phyloP scores from a whole-genome alignment of 495 filamentous ascomycete genomes.

The Bathelium albidoporum region DNA sequence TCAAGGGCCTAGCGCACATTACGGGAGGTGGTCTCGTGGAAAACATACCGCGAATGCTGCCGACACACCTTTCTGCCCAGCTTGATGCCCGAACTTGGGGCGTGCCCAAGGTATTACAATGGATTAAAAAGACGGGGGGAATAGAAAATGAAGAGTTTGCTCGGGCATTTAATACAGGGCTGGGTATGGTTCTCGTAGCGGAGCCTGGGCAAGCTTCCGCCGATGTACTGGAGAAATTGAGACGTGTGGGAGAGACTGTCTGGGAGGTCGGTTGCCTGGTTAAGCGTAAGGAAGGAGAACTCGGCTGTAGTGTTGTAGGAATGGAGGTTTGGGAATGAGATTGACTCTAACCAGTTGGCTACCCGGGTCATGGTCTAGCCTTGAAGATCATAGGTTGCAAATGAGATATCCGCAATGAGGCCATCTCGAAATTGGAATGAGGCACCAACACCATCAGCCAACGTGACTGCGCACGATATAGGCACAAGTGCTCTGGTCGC shows the following conservation, averaged over 20 bases:
- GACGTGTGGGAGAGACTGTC: conserved; percentile 62
- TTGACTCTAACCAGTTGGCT: no score
- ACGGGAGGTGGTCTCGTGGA: conserved; percentile 88
- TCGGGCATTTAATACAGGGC: conserved; percentile 83
- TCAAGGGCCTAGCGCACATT: conserved; percentile 93
- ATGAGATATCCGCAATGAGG: no score
- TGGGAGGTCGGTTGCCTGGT: conserved; percentile 63
- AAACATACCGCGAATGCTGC: conserved; percentile 90
- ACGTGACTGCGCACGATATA: no score
- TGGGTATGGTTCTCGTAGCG: conserved; percentile 87
- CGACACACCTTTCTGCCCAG: conserved; percentile 58
- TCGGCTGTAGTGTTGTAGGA: conserved; percentile 46
- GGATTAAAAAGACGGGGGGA: conserved; percentile 72
- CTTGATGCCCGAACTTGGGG: conserved; percentile 65
- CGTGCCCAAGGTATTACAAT: conserved; percentile 65
- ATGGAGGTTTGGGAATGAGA: conserved; percentile 60
- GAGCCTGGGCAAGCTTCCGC: conserved; percentile 41
- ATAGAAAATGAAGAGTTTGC: conserved; percentile 66
- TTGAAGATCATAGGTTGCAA: no score
- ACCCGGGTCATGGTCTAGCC: no score
- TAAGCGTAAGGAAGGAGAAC: conserved; percentile 47
- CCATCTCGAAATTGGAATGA: no score
- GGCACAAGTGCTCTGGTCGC: no score
- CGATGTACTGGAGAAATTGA: conserved; percentile 42
- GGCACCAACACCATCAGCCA: no score